Conservation (phyloP, 2,329 filamentous ascomycete species). For the Sporothrix phasma region DNA sequence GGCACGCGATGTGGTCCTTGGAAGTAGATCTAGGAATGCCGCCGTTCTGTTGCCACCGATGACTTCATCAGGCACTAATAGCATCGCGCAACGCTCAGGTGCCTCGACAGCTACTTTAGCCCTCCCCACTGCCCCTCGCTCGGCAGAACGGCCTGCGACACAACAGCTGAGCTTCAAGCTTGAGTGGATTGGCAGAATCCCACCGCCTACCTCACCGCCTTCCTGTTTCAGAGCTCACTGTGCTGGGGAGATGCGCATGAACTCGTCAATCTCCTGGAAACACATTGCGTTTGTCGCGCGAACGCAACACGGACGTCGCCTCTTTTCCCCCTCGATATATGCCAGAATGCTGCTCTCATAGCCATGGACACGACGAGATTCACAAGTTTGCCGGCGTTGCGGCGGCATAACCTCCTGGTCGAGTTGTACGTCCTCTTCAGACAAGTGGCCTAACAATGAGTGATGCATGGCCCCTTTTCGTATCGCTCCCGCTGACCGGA, state of each 20-base stretch:
- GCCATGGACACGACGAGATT: conserved; percentile 38
- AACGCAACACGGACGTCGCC: background rate
- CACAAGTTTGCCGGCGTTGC: conserved; percentile 44
- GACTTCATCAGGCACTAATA: background rate
- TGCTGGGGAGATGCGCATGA: conserved; percentile 2
- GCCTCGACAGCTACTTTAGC: background rate
- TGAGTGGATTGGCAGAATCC: conserved; percentile 1
- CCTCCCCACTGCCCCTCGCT: conserved; percentile 5
- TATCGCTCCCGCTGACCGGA: conserved; percentile 12
- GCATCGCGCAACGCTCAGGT: background rate
- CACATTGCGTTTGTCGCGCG: background rate
- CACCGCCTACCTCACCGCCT: conserved; percentile 11
- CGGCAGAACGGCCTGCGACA: background rate
- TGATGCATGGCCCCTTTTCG: background rate
- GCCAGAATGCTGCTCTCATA: background rate
- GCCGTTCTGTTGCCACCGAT: background rate
- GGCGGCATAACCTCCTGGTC: conserved; percentile 65
- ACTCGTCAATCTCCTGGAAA: conserved; percentile 5
- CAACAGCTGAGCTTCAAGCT: background rate
- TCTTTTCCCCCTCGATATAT: background rate
- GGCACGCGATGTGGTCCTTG: no score
- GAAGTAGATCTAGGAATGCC: no score
- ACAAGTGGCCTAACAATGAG: background rate
- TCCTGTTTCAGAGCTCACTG: background rate
- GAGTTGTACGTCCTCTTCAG: conserved; percentile 56